Base-by-base conservation (phyloP, 2,329 filamentous ascomycete genomes). In the Pseudogymnoascus sp. region DNA sequence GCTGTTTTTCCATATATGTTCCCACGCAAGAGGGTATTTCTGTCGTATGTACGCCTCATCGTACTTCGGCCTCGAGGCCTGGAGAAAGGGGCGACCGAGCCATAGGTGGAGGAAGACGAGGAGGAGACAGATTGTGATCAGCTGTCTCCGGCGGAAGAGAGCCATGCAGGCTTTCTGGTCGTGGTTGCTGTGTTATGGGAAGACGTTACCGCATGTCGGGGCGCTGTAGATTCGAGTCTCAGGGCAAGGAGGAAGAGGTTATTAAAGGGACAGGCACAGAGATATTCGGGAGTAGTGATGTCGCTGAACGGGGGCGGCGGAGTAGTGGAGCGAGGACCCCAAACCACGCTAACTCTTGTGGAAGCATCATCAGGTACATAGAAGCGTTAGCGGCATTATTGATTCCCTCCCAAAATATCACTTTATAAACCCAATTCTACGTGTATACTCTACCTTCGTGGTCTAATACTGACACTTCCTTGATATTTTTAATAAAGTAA, bases 41-140 rank as follows among this genome's bases (percentile, higher is more conserved):
- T 35, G 21, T 38, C 37, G 31, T 5, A 37, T 37, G 16, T 38
- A 38, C 8, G 31, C 18, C 31, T 37, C 33, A 40, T 60, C 56
- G 8, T 60, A 60, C 33, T 37, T 25, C 12, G 56, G 56, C 56
- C 23, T 60, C 3, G 33, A 37, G 6, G 33, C 56, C 33, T 40
- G 56, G 31, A 28, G 37, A 60, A 60, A 38, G 18, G 31, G 56
- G 18, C 31, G 56, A 16, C 33, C 56, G 16, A 60, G 56, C 56
- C 56, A 60, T 60, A 60, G 37, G 37, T 60, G 37, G 1, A 60
- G 31, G 56, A 60, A 40, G 5, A 60, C 56, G 16, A 40, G 37
- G 3, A 38, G 16, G 31, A 60, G 31, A 18, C 56, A 35, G 56
- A 40, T 16, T 60, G 37, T 60, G 18, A 60, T 37, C 12, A 60